phyloP scores from a whole-genome alignment of 192 early-diverging fungal genomes.

The Chytriomyces hyalinus region DNA sequence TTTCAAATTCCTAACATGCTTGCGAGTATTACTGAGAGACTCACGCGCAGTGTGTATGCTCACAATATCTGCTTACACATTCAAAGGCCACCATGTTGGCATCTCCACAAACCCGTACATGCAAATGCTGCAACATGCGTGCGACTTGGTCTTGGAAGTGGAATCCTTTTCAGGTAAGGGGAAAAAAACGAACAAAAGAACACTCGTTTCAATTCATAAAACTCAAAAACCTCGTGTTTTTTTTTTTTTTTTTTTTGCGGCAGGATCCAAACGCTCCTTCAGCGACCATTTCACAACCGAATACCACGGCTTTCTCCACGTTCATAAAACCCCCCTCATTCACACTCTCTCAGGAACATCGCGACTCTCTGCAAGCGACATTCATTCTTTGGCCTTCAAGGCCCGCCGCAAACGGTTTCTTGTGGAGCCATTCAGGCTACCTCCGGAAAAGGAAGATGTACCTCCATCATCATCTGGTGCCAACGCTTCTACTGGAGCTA shows the following conservation, averaged over 20 bases:
- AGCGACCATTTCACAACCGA: constrained; percentile 64
- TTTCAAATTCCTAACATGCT: constrained; percentile 64
- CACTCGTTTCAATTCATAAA: neutral
- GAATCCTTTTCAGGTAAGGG: constrained; percentile 81
- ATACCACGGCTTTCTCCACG: constrained; percentile 89
- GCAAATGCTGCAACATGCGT: constrained; percentile 75
- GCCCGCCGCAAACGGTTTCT: constrained; percentile 87
- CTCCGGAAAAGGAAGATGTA: constrained; percentile 86
- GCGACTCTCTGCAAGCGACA: constrained; percentile 10
- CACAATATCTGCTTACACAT: constrained; percentile 82
- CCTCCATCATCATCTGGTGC: too few species aligned
- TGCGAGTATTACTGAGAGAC: constrained; percentile 79
- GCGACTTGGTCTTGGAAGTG: constrained; percentile 85
- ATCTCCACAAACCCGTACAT: constrained; percentile 50
- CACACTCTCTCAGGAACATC: constrained; percentile 70
- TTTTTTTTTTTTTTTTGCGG: neutral
- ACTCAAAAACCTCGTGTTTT: neutral
- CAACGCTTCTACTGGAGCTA: constrained; percentile 7
- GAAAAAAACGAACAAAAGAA: neutral
- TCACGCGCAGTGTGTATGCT: constrained; percentile 77
- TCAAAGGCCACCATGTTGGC: constrained; percentile 51
- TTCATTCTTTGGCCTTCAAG: constrained; percentile 78
- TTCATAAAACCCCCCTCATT: constrained; percentile 78
- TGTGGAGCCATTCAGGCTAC: constrained; percentile 91
- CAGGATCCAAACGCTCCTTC: constrained; percentile 34